These are phyloP conservation scores for Lachancea dasiensis DNA, from an alignment of 805 yeast species.

Conservation along the genomic window DNA sequence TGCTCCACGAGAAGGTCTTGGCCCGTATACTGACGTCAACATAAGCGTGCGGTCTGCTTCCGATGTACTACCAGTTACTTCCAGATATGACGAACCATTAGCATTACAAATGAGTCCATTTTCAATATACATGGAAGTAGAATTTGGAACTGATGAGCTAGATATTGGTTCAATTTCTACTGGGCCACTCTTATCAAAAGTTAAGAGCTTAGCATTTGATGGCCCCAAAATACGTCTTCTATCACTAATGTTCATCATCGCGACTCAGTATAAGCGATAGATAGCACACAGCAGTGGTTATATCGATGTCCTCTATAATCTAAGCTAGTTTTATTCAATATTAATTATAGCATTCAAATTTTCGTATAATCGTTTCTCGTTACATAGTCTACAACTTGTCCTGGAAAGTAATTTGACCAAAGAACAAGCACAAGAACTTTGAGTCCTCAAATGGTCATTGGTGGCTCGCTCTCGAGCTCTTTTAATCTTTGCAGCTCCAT, in stretches of 20 bases:
- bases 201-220: slow-evolving; percentile 49
- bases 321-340: neutral
- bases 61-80: slow-evolving; percentile 38
- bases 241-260: slow-evolving; percentile 40
- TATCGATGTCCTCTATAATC: neutral
- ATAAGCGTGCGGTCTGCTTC: slow-evolving; percentile 36
- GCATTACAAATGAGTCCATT: slow-evolving; percentile 65
- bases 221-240: slow-evolving; percentile 89
- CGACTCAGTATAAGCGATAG: neutral
- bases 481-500: slow-evolving; percentile 35
- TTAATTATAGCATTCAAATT: neutral
- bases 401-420: too few species aligned
- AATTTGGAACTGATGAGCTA: slow-evolving; percentile 5
- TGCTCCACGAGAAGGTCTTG: slow-evolving; percentile 75
- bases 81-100: slow-evolving; percentile 79
- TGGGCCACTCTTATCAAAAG: slow-evolving; percentile 31
- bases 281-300: too few species aligned
- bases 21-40: slow-evolving; percentile 77
- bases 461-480: slow-evolving; percentile 40
- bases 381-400: slow-evolving; percentile 1
- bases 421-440: neutral
- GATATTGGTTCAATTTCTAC: slow-evolving; percentile 7
- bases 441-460: slow-evolving; percentile 11
- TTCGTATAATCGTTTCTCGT: slow-evolving; percentile 7
- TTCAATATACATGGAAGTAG: slow-evolving; percentile 46